These are phyloP conservation scores for Chloropicon primus DNA, from an alignment of 139 green algal species.

Conservation along the genomic window DNA sequence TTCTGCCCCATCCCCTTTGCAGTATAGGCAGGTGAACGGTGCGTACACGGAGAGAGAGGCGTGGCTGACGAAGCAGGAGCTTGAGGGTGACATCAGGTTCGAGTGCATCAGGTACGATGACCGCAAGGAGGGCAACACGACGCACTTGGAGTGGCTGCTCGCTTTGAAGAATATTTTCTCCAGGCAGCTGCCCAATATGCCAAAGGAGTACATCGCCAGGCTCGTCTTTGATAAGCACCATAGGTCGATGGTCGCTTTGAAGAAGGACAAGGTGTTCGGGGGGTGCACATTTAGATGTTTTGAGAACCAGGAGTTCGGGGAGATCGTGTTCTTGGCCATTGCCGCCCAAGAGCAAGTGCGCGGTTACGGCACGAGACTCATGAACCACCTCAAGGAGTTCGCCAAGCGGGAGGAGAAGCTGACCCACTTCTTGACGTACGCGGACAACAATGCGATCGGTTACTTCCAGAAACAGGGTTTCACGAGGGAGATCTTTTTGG, in stretches of 20 bases:
- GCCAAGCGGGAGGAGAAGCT: constrained; percentile 58
- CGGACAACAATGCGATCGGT: constrained; percentile 96
- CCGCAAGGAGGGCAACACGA: constrained; percentile 16
- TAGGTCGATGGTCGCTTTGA: constrained; percentile 31
- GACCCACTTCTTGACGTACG: constrained; percentile 92
- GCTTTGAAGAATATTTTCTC: constrained; percentile 89
- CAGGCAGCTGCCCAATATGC: constrained; percentile 97
- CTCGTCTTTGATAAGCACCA: constrained; percentile 73
- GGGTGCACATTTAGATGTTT: constrained; percentile 94
- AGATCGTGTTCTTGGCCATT: constrained; percentile 98
- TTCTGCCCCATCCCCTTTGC: too few relatives aligned
- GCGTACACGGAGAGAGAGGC: constrained; percentile 44
- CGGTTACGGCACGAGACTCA: constrained; percentile 89
- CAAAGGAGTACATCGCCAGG: constrained; percentile 90
- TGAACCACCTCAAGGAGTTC: constrained; percentile 82
- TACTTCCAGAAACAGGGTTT: constrained; percentile 98
- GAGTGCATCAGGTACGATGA: constrained; percentile 50
- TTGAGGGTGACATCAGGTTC: constrained; percentile 47
- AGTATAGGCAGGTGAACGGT: constrained; percentile 7
- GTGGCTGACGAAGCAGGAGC: constrained; percentile 37
- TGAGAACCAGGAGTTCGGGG: constrained; percentile 52
- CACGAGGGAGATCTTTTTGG: constrained; percentile 61
- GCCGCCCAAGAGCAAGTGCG: constrained; percentile 77
- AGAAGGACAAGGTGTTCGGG: constrained; percentile 58
- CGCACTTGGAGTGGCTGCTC: constrained; percentile 41